These are phyloP conservation scores for Triticum aestivum DNA, from an alignment of 176 grass and related monocot species.

Conservation along the genomic window IWGSC_CS_RefSeq_v2.1 NC_057801.1:788318776-788319275, in stretches of 20 bases:
- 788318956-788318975: conserved; percentile 57
- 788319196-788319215: no score
- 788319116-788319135: no score
- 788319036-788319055: conserved; percentile 41
- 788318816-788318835: conserved; percentile 83
- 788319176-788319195: no score
- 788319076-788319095: neutral
- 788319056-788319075: neutral
- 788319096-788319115: neutral
- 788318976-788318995: conserved; percentile 21
- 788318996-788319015: conserved; percentile 80
- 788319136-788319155: no score
- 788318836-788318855: conserved; percentile 66
- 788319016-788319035: conserved; percentile 61
- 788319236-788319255: no score
- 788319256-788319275: no score
- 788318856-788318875: conserved; percentile 46
- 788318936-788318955: conserved; percentile 51
- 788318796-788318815: conserved; percentile 87
- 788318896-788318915: conserved; percentile 51
- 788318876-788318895: conserved; percentile 61
- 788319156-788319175: no score
- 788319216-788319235: no score
- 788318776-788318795: conserved; percentile 95
- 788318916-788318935: conserved; percentile 54